phyloP scores from a whole-genome alignment of 495 filamentous ascomycete species.

The Aspergillus sparsus region DNA sequence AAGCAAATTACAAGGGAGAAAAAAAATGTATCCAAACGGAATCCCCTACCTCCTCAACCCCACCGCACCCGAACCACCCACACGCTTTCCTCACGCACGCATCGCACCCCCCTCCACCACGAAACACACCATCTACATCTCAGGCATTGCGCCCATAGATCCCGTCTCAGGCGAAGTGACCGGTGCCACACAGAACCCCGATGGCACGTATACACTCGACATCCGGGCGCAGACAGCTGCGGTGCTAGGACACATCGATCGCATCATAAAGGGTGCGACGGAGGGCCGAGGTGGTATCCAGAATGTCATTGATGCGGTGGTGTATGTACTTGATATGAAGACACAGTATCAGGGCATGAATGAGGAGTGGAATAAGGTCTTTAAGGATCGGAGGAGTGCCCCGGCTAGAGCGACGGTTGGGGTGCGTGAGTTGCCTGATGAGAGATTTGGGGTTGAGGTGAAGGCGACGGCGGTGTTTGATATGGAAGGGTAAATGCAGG shows the following conservation, averaged over 20 bases:
- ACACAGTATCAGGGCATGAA: conserved; percentile 42
- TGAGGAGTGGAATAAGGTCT: conserved; percentile 44
- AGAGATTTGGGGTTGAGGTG: conserved; percentile 37
- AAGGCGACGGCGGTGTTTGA: conserved; percentile 31
- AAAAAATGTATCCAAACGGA: conserved; percentile 34
- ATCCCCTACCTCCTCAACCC: conserved; percentile 39
- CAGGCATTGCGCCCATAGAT: conserved; percentile 2
- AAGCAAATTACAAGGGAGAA: neutral
- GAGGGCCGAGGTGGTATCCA: conserved; percentile 32
- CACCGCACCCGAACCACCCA: conserved; percentile 26
- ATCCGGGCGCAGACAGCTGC: conserved; percentile 38
- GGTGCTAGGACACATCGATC: conserved; percentile 34
- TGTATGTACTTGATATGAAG: conserved; percentile 41
- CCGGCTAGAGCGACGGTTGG: conserved; percentile 24
- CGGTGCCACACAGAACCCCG: conserved; percentile 31
- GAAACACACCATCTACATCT: conserved; percentile 30
- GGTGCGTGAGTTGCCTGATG: conserved; percentile 38
- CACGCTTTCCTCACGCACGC: conserved; percentile 35
- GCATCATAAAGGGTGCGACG: conserved; percentile 36
- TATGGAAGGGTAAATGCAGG: no score
- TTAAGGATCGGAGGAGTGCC: conserved; percentile 32
- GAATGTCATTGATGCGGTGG: conserved; percentile 38
- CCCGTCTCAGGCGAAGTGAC: neutral
- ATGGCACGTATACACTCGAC: conserved; percentile 33
- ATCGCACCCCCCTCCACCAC: conserved; percentile 28